These are phyloP conservation scores for Casuarina cunninghamiana DNA, from an alignment of 306 rosid genomes.

Conservation along the genomic window DNA sequence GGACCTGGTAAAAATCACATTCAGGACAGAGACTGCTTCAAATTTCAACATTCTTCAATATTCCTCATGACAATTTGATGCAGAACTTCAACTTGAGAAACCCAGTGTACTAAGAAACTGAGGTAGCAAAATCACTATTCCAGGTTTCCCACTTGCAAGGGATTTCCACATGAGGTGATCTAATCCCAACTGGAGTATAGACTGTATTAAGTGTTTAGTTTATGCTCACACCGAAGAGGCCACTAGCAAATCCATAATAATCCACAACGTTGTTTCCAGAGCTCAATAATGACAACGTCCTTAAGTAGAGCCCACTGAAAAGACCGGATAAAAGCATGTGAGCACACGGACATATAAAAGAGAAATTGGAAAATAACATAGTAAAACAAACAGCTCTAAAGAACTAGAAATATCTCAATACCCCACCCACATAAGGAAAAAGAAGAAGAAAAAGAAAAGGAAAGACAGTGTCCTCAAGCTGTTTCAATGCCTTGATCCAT, in stretches of 20 bases:
- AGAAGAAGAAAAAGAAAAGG: not conserved
- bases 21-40: slow-evolving; percentile 66
- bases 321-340: slow-evolving; percentile 95
- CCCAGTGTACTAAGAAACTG: slow-evolving; percentile 62
- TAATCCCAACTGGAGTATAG: too few relatives aligned
- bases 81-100: slow-evolving; percentile 50
- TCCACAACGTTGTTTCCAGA: slow-evolving; percentile 40
- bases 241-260: slow-evolving; percentile 39
- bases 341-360: slow-evolving; percentile 42
- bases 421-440: too few relatives aligned
- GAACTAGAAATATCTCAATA: too few relatives aligned
- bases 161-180: slow-evolving; percentile 27
- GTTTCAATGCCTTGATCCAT: not conserved
- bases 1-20: slow-evolving; percentile 56
- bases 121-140: slow-evolving; percentile 39
- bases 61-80: slow-evolving; percentile 56
- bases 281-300: slow-evolving; percentile 69
- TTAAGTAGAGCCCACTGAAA: slow-evolving; percentile 99
- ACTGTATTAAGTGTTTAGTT: not conserved
- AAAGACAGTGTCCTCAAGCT: not conserved
- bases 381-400: not conserved
- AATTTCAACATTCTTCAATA: slow-evolving; percentile 60
- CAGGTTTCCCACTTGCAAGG: slow-evolving; percentile 34
- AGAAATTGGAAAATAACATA: not conserved
- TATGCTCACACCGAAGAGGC: slow-evolving; percentile 17